Conservation (phyloP, 768 basidiomycete genomes). For the Multifurca ochricompacta region DNA sequence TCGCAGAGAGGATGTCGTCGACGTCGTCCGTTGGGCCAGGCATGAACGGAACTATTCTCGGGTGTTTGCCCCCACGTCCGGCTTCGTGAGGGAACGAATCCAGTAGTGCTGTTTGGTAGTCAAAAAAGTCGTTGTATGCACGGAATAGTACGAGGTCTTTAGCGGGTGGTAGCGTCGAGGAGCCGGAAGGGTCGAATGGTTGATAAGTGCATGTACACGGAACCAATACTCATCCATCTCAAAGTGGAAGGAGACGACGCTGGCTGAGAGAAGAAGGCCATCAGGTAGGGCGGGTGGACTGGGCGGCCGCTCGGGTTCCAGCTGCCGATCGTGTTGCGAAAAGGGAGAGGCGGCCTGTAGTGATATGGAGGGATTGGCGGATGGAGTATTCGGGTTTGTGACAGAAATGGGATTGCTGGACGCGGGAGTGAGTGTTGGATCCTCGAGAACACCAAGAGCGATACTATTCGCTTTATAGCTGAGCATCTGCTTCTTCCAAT, state of each 20-base stretch:
- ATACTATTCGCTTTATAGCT: slow-evolving; percentile 96
- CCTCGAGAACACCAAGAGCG: slow-evolving; percentile 85
- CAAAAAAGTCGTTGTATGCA: slow-evolving; percentile 96
- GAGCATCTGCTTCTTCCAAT: slow-evolving; percentile 95
- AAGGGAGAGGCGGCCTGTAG: slow-evolving; percentile 22
- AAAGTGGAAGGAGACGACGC: slow-evolving; percentile 94
- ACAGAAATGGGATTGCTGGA: neutral
- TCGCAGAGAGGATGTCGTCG: slow-evolving; percentile 74
- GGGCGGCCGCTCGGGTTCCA: slow-evolving; percentile 31
- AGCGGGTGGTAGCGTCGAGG: slow-evolving; percentile 50
- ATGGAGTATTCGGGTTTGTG: slow-evolving; percentile 4
- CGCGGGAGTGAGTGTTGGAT: slow-evolving; percentile 33
- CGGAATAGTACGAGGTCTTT: slow-evolving; percentile 85
- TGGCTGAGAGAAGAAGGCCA: slow-evolving; percentile 79
- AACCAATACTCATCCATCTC: slow-evolving; percentile 98
- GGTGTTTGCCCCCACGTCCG: slow-evolving; percentile 58
- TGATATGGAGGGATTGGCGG: slow-evolving; percentile 12
- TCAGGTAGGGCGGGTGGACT: slow-evolving; percentile 53
- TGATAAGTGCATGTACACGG: slow-evolving; percentile 87
- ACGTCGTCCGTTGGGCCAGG: slow-evolving; percentile 86
- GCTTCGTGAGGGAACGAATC: slow-evolving; percentile 87
- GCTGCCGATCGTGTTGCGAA: slow-evolving; percentile 23
- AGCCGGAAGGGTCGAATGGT: slow-evolving; percentile 60
- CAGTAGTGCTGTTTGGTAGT: slow-evolving; percentile 87
- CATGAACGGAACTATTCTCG: slow-evolving; percentile 91